Conservation (phyloP, 352 stramenopile genomes). For the Phytophthora pluvialis region DNA sequence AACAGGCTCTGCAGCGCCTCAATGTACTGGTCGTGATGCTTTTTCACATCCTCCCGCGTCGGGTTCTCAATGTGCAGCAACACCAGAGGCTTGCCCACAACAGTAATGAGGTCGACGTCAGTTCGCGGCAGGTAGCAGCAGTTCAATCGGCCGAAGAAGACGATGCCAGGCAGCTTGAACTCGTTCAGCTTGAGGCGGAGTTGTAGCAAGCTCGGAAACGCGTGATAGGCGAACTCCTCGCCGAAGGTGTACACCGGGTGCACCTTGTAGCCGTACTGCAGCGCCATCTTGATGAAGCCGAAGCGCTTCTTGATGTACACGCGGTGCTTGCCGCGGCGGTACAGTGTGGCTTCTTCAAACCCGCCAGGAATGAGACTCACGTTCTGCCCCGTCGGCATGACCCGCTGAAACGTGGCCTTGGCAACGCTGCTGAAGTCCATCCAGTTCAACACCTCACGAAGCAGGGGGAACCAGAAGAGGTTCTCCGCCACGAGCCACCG, state of each 20-base stretch:
- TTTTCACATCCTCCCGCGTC: conserved; percentile 86
- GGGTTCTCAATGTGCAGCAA: conserved; percentile 90
- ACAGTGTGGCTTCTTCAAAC: conserved; percentile 95
- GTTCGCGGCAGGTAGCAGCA: conserved; percentile 86
- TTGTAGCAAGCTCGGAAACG: conserved; percentile 74
- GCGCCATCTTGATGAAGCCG: conserved; percentile 92
- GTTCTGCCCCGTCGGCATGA: conserved; percentile 63
- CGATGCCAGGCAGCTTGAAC: conserved; percentile 79
- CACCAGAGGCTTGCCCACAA: conserved; percentile 84
- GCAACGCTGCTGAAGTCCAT: conserved; percentile 56
- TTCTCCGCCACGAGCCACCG: conserved; percentile 75
- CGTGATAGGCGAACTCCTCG: conserved; percentile 85
- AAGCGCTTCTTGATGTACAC: conserved; percentile 89
- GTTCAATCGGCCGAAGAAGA: conserved; percentile 58
- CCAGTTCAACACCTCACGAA: conserved; percentile 68
- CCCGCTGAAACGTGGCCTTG: conserved; percentile 47
- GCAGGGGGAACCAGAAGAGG: conserved; percentile 63
- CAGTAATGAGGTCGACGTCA: conserved; percentile 80
- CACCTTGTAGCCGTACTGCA: conserved; percentile 90
- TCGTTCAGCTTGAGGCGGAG: conserved; percentile 79
- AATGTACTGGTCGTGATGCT: conserved; percentile 92
- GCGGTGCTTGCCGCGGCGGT: conserved; percentile 71
- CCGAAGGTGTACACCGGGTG: conserved; percentile 92
- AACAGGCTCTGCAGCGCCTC: conserved; percentile 80
- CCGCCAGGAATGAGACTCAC: conserved; percentile 88